phyloP scores from a whole-genome alignment of 2,329 filamentous ascomycete species.

The Neofusicoccum umdonicola region DNA sequence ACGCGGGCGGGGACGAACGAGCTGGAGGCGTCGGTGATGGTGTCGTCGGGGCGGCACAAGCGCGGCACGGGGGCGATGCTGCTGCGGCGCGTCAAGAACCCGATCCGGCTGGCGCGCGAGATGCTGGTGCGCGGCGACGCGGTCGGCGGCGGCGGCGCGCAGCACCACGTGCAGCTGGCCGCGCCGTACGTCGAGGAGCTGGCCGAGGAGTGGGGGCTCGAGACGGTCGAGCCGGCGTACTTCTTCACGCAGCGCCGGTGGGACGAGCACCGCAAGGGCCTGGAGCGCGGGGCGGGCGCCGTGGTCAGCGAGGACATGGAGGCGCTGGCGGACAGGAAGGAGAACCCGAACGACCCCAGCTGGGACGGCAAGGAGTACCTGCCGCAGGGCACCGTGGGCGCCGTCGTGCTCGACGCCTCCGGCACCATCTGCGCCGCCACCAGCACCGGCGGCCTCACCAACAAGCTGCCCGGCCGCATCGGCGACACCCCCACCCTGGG shows the following conservation, averaged over 20 bases:
- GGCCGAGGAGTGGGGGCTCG: conserved; percentile 66
- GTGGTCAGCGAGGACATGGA: background rate
- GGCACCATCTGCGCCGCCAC: conserved; percentile 69
- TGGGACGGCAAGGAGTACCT: conserved; percentile 67
- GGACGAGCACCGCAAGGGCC: conserved; percentile 70
- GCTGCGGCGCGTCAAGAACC: conserved; percentile 72
- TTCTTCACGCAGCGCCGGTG: conserved; percentile 77
- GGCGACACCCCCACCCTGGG: conserved; percentile 83
- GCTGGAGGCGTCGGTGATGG: conserved; percentile 85
- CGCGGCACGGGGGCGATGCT: conserved; percentile 75
- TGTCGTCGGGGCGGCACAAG: conserved; percentile 69
- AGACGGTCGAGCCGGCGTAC: conserved; percentile 67
- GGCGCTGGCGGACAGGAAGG: background rate
- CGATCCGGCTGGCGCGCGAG: conserved; percentile 69
- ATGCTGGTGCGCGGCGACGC: conserved; percentile 67
- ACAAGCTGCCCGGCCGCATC: conserved; percentile 80
- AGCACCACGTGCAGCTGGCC: conserved; percentile 68
- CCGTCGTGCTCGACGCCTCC: conserved; percentile 74
- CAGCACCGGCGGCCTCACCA: conserved; percentile 76
- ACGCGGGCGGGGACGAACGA: conserved; percentile 80
- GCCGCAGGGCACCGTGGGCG: conserved; percentile 81
- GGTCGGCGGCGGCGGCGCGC: conserved; percentile 59
- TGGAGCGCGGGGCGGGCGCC: conserved; percentile 44
- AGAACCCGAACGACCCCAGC: conserved; percentile 31
- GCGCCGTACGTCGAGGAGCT: conserved; percentile 68